phyloP scores from a whole-genome alignment of 257 asterid species.

The Voacanga thouarsii region DNA sequence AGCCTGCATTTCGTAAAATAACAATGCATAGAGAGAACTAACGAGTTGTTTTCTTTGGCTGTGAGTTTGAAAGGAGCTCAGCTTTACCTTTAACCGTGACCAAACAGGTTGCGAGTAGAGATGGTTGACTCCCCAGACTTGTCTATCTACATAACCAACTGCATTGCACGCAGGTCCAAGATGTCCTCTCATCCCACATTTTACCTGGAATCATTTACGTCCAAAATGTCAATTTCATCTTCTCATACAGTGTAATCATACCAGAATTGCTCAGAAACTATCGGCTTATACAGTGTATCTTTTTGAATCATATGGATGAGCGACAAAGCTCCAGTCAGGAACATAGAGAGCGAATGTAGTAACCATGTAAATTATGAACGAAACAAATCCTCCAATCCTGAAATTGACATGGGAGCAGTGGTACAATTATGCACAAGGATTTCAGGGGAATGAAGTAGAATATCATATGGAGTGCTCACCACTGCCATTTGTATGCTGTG shows the following conservation, averaged over 20 bases:
- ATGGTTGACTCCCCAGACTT: conserved; percentile 87
- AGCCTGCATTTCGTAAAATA: conserved; percentile 41
- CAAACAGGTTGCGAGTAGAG: conserved; percentile 71
- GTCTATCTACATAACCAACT: conserved; percentile 85
- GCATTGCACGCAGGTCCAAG: conserved; percentile 91
- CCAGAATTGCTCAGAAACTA: not conserved
- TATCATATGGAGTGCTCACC: conserved; percentile 33
- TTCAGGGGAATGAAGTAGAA: not conserved
- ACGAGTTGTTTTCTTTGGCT: not conserved
- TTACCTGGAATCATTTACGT: conserved; percentile 43
- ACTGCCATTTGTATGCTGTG: conserved; percentile 82
- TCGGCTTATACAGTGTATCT: conserved; percentile 41
- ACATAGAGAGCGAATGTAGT: conserved; percentile 62
- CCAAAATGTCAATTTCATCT: not conserved
- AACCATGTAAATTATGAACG: conserved; percentile 61
- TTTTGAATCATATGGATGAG: conserved; percentile 17
- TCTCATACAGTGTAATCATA: not conserved
- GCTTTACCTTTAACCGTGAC: conserved; percentile 48
- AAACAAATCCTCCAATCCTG: conserved; percentile 70
- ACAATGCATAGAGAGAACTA: conserved; percentile 9
- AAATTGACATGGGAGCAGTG: not conserved
- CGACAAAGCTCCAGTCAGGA: conserved; percentile 77
- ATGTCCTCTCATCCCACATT: conserved; percentile 95
- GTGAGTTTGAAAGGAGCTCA: not conserved
- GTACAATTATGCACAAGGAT: not conserved